phyloP scores from a whole-genome alignment of 257 asterid species.

The Solanum ossicruentum region DNA sequence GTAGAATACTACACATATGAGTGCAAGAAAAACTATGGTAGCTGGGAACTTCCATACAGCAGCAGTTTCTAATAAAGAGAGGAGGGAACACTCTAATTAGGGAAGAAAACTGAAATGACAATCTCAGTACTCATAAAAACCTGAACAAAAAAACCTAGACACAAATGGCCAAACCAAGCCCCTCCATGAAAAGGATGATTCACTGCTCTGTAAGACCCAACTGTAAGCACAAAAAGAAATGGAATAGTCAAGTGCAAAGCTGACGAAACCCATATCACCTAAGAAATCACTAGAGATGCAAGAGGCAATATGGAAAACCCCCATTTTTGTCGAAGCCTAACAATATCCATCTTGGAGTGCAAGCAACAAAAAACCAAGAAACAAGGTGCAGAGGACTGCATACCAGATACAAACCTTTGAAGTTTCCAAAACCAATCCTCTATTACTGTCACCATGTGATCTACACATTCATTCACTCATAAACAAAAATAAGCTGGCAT shows the following conservation, averaged over 20 bases:
- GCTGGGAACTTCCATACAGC: not conserved
- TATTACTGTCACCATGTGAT: not conserved
- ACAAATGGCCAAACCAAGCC: not conserved
- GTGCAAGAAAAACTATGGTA: not conserved
- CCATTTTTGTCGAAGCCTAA: not conserved
- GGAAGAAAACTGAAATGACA: not conserved
- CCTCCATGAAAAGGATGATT: not conserved
- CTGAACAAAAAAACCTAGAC: not conserved
- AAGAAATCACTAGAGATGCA: not conserved
- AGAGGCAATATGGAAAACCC: not conserved
- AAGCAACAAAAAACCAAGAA: too few species aligned
- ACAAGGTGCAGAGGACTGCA: not conserved
- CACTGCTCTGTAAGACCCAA: not conserved
- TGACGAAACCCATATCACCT: not conserved
- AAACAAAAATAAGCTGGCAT: not conserved
- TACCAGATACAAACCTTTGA: not conserved
- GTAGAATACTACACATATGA: not conserved
- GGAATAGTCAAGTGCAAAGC: not conserved
- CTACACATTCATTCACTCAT: not conserved
- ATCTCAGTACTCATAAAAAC: not conserved
- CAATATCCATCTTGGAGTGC: not conserved
- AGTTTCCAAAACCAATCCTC: not conserved
- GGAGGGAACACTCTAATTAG: not conserved
- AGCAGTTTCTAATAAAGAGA: not conserved
- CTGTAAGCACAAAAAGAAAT: not conserved